A percentile compares a stretch with the other conserved stretches of the same genome.
Conservation (phyloP, 1,139 yeast genomes). For the Lodderomyces theae region DNA sequence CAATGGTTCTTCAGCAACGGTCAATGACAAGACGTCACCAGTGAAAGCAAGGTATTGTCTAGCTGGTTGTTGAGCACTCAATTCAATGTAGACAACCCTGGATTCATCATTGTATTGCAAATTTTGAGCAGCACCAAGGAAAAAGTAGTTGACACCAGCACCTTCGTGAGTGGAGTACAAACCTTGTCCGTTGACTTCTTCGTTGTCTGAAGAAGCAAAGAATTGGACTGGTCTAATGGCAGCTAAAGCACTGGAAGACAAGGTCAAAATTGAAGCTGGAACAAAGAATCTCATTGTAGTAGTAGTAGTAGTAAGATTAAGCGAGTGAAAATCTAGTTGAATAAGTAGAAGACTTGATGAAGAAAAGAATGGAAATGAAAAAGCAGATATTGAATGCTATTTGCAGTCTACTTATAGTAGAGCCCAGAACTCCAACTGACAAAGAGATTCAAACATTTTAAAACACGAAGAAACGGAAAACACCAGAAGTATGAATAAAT, state of each 20-base stretch:
- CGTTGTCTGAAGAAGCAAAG: conserved; percentile 22
- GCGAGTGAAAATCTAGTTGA: conserved; percentile 2
- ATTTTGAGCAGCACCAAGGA: conserved; percentile 21
- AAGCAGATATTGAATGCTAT: too few relatives aligned
- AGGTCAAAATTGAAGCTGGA: conserved; percentile 16
- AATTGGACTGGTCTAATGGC: conserved; percentile 19
- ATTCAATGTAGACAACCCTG: conserved; percentile 36
- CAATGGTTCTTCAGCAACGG: conserved; percentile 16
- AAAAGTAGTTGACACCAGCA: conserved; percentile 51
- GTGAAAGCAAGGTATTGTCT: conserved; percentile 11
- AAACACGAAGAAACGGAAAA: too few relatives aligned
- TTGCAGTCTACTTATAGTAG: too few relatives aligned
- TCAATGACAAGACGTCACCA: conserved; percentile 14
- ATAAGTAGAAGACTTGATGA: not conserved
- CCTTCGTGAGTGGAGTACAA: conserved; percentile 47
- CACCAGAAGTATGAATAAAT: too few relatives aligned
- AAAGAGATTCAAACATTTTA: too few relatives aligned
- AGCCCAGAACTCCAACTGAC: too few relatives aligned
- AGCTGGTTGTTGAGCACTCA: conserved; percentile 5
- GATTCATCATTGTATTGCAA: conserved; percentile 56
- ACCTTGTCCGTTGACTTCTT: conserved; percentile 25
- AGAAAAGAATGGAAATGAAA: not conserved
- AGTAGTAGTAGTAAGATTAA: conserved; percentile 1
- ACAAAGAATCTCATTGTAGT: conserved; percentile 20
- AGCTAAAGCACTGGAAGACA: conserved; percentile 22